Base-by-base conservation (phyloP, 768 basidiomycete species). In the Termitomyces sp. region DNA sequence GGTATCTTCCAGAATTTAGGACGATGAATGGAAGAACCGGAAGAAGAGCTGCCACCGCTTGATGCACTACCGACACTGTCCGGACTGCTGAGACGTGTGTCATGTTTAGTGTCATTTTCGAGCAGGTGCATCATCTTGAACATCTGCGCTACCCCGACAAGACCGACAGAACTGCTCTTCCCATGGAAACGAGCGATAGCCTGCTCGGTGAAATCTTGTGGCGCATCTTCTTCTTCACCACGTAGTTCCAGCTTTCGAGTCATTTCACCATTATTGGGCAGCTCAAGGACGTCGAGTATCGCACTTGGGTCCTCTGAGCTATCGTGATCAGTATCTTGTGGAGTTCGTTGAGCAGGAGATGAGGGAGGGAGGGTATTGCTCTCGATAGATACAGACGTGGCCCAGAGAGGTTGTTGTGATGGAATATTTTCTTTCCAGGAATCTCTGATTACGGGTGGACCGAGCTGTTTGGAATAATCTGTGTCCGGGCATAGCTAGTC, bases 391-490 rank as follows among this genome's bases (percentile, higher is more conserved):
- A 25, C 16, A n/a, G 54, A n/a, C 25, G 27, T 38, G 31, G 40
- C 23, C 58, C 53, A 54, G 9, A 43, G 54, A 44, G 53, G 54
- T 10, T 55, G 48, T 34, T 47, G 53, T 9, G 34, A 21, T 25
- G 16, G 32, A 34, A 21, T 34, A 32, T 58, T 37, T 32, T 66
- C 58, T 62, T 73, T 87, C 88, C 88, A 90, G 5, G 86, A 87
- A 61, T 78, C 86, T 37, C 86, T 82, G 45, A 81, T 35, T 9
- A 90, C 71, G 1, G 80, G 80, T 7, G 84, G 82, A 0, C 88
- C 88, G 46, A 90, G 73, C 59, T 86, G 82, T 21, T 77, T 69
- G 34, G 82, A 77, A 65, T 87, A 85, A 65, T 89, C 84, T 44
- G 71, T 66, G 59, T 82, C 80, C 31, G 88, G 89, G 29, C 76